Evolutionary conservation across 495 filamentous ascomycete genomes (phyloP).

Genomic region (Tuber umbilicatum): DNA sequence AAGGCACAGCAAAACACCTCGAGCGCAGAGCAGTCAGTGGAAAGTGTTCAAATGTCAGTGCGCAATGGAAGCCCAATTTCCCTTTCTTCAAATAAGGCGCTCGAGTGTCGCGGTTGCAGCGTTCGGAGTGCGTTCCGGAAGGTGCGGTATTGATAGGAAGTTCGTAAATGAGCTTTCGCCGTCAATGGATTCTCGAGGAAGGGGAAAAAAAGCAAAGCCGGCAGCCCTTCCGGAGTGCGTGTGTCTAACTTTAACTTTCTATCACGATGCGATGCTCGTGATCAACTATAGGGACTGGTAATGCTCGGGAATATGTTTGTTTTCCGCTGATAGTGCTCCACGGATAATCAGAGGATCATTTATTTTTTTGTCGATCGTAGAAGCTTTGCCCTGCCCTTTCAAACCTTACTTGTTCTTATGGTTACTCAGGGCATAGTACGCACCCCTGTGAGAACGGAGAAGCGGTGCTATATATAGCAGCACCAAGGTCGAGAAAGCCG

Average conservation of each 20-base stretch:
- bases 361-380: not conserved
- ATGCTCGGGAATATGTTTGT: not conserved
- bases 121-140: not conserved
- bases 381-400: not conserved
- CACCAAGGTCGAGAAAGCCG: not conserved
- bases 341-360: not conserved
- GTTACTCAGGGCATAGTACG: not conserved
- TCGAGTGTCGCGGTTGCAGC: not conserved
- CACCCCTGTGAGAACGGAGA: not conserved
- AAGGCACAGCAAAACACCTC: constrained; percentile 2
- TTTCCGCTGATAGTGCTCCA: not conserved
- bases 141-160: not conserved
- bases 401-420: not conserved
- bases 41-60: not conserved
- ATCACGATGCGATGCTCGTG: not conserved
- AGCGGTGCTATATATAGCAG: not conserved
- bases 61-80: not conserved
- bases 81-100: not conserved
- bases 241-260: not conserved
- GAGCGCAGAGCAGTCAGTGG: not conserved
- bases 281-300: not conserved
- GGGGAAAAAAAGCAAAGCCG: not conserved
- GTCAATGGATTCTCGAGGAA: not conserved
- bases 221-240: not conserved
- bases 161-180: not conserved